Evolutionary conservation across 805 yeast genomes (phyloP).

Genomic region (Hanseniaspora guilliermondii): DNA sequence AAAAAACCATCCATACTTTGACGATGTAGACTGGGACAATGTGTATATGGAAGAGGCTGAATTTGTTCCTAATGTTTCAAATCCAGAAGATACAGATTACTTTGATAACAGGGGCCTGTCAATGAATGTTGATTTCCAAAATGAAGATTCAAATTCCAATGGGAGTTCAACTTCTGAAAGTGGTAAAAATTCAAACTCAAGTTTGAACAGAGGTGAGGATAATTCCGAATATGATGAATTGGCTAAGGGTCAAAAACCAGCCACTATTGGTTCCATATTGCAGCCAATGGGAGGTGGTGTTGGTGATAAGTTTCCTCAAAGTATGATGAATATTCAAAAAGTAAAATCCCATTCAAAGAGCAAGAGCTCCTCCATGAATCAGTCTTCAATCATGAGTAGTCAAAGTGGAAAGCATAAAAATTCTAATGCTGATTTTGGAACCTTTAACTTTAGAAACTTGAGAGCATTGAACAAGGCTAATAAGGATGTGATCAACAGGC

Average conservation of each 20-base stretch:
- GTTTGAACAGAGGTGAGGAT: not conserved
- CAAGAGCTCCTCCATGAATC: not conserved
- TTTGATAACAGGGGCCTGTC: constrained; percentile 86
- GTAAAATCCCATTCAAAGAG: not conserved
- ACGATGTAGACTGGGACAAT: constrained; percentile 58
- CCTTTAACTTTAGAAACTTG: constrained; percentile 78
- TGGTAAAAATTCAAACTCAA: not conserved
- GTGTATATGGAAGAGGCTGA: constrained; percentile 63
- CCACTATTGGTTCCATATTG: constrained; percentile 7
- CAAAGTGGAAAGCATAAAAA: constrained; percentile 38
- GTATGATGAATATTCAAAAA: no score
- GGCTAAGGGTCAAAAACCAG: not conserved
- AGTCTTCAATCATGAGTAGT: constrained; percentile 35
- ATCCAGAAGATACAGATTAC: constrained; percentile 82
- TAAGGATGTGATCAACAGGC: constrained; percentile 76
- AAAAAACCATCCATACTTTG: constrained; percentile 64
- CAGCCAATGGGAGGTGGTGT: not conserved
- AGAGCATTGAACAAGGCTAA: constrained; percentile 87
- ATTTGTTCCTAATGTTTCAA: constrained; percentile 64
- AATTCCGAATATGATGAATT: no score
- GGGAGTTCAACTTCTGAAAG: constrained; percentile 20
- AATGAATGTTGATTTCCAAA: constrained; percentile 43
- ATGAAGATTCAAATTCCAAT: constrained; percentile 21
- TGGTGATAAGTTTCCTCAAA: not conserved
- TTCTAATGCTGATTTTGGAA: constrained; percentile 60